These are phyloP conservation scores for Astrothelium macrocarpum DNA, from an alignment of 495 filamentous ascomycete species.

Conservation along the genomic window DNA sequence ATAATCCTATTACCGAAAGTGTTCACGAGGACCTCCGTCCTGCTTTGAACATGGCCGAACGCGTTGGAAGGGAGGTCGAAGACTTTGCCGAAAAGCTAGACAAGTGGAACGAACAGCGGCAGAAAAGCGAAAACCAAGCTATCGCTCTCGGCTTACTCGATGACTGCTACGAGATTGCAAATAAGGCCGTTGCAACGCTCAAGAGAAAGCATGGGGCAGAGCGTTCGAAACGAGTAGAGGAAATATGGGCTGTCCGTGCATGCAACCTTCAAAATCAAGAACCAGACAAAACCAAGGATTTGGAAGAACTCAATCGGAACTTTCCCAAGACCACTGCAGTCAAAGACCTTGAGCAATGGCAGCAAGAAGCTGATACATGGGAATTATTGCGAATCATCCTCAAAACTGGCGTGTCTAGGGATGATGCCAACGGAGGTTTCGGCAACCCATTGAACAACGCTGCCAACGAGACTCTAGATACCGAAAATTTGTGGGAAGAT, in stretches of 20 bases:
- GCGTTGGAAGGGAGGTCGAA: slow-evolving; percentile 22
- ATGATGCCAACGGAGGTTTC: slow-evolving; percentile 26
- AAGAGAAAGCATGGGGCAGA: slow-evolving; percentile 28
- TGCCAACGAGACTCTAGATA: slow-evolving; percentile 48
- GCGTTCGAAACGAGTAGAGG: not conserved
- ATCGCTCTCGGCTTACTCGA: slow-evolving; percentile 12
- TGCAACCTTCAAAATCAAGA: not conserved
- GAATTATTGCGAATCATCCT: slow-evolving; percentile 62
- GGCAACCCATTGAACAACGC: slow-evolving; percentile 20
- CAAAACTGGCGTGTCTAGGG: slow-evolving; percentile 33
- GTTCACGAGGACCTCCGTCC: slow-evolving; percentile 17
- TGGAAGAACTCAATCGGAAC: not conserved
- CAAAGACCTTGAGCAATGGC: slow-evolving; percentile 52
- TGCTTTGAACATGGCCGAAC: slow-evolving; percentile 21
- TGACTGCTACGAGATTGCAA: slow-evolving; percentile 20
- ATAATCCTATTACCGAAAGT: not conserved
- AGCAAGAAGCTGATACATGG: slow-evolving; percentile 79
- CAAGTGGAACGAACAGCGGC: slow-evolving; percentile 12
- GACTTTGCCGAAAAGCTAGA: slow-evolving; percentile 21
- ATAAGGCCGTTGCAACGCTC: slow-evolving; percentile 28
- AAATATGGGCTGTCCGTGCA: not conserved
- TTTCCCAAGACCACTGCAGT: slow-evolving; percentile 16
- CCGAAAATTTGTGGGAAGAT: slow-evolving; percentile 53
- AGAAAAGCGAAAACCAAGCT: not conserved
- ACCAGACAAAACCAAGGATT: not conserved